Evolutionary conservation across 495 filamentous ascomycete species (phyloP), one percentile per base, ranked within the genome.

Genomic region (Delitschia confertaspora): DNA sequence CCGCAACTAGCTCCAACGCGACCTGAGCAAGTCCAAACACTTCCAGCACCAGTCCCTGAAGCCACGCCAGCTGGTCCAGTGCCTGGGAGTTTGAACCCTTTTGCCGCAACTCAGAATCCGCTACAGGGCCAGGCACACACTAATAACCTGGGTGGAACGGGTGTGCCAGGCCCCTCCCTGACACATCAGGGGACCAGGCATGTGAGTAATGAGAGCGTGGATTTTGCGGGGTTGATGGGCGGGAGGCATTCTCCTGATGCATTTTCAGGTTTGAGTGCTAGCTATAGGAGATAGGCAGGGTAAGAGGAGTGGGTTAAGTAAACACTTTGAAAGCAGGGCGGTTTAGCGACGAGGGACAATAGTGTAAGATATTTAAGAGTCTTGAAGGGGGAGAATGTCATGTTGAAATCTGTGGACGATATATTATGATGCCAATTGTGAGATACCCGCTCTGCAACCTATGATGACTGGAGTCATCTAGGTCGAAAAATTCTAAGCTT

Each of bases 221-320:
- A 83, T 57, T 73, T 95, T 60, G 83, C 51, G 67, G 43, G 67
- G 62, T 49, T 79, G 76, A 52, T 78, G 78, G 68, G 73, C 49
- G 88, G 89, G 6, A 72, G 89, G 32, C 88, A 95, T 62, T 94
- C 87, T 55, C 91, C 91, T 13, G 91, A 98, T 67, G 89, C 91
- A 22, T 98, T 96, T 74, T 82, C 88, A n/a, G 88, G 83, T 54
- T 67, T 98, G 59, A 95, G 88, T 60, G 79, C 85, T 20, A 65
- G 72, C 54, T 71, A 62, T 65, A 59, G 65, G 53, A 57, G 69
- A 53, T 69, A 41, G n/a, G n/a, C n/a, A n/a, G n/a, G n/a, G n/a
- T n/a, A n/a, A n/a, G n/a, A n/a, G n/a, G n/a, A n/a, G n/a, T n/a
- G n/a, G n/a, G n/a, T n/a, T n/a, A n/a, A n/a, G n/a, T n/a, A n/a